Evolutionary conservation across 2,329 filamentous ascomycete species (phyloP), one percentile per base, ranked within the genome.

Genomic region (Septoria linicola): DNA sequence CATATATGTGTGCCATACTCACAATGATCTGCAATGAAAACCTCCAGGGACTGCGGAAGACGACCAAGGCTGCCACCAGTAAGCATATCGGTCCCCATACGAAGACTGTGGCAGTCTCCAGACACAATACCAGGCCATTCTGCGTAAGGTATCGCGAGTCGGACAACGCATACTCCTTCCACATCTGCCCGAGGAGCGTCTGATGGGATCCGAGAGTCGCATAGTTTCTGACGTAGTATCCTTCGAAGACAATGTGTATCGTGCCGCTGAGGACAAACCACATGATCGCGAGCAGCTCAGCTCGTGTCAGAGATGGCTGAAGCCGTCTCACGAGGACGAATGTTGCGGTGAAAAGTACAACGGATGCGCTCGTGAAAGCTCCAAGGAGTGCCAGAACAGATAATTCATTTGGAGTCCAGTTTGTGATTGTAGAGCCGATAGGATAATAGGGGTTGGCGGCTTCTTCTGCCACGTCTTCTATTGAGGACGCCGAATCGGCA

Each of bases 141-240:
- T 84, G 83, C 2, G 85, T 90, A 61, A 96, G 74, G 66, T 96
- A 96, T 39, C 90, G 80, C 48, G 89, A 95, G 72, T 96, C 90
- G 2, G 88, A 91, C 27, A 91, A 78, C 2, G 88, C 80, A 68
- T 96, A 96, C 70, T 96, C 90, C 67, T 96, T 96, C 90, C 90
- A 96, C 37, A 95, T 76, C 73, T 96, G 89, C 2, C 85, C 88
- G 50, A 91, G 85, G 6, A 93, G 72, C 48, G 84, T 83, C 66
- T 89, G 85, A 53, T 81, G 81, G 8, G 79, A 74, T 0, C 83
- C 81, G 67, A 96, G 78, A 19, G 72, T 74, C 17, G 74, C 71
- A 67, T 88, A 85, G 66, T 91, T 82, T 57, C 80, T 69, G 56
- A 90, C 78, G 66, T 89, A 95, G 70, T 95, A 95, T 31, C 85